These are phyloP conservation scores for Fusarium equiseti DNA, from an alignment of 2,329 filamentous ascomycete genomes.

Conservation along the genomic window DNA sequence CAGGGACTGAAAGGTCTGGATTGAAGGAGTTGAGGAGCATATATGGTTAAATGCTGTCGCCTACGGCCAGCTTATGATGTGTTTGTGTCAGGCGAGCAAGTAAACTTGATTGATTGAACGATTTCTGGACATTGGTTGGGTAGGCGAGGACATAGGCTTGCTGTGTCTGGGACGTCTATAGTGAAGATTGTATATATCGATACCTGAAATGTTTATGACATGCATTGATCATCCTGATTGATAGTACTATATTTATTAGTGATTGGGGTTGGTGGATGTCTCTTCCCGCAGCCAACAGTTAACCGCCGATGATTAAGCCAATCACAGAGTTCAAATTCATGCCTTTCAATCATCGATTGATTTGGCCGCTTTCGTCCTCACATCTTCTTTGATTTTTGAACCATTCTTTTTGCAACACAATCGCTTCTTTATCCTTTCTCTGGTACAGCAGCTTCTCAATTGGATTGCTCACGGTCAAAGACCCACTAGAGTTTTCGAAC, in stretches of 20 bases:
- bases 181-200: slow-evolving; percentile 42
- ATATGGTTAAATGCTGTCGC: slow-evolving; percentile 41
- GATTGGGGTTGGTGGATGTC: not conserved
- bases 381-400: not conserved
- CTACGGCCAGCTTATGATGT: slow-evolving; percentile 38
- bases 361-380: not conserved
- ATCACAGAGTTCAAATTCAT: not conserved
- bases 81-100: slow-evolving; percentile 33
- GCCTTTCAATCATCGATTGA: not conserved
- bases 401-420: not conserved
- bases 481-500: not conserved
- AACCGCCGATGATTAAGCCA: slow-evolving; percentile 15
- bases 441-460: not conserved
- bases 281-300: slow-evolving; percentile 8
- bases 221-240: not conserved
- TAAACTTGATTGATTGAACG: slow-evolving; percentile 28
- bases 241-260: not conserved
- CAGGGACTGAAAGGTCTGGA: slow-evolving; percentile 14
- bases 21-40: slow-evolving; percentile 44
- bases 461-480: not conserved
- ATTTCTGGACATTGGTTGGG: slow-evolving; percentile 39
- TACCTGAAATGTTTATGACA: slow-evolving; percentile 39
- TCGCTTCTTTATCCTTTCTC: not conserved
- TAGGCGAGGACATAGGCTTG: slow-evolving; percentile 9
- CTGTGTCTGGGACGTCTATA: slow-evolving; percentile 9